These are phyloP conservation scores for Kazachstania bromeliacearum DNA, from an alignment of 805 yeast species.

Conservation along the genomic window DNA sequence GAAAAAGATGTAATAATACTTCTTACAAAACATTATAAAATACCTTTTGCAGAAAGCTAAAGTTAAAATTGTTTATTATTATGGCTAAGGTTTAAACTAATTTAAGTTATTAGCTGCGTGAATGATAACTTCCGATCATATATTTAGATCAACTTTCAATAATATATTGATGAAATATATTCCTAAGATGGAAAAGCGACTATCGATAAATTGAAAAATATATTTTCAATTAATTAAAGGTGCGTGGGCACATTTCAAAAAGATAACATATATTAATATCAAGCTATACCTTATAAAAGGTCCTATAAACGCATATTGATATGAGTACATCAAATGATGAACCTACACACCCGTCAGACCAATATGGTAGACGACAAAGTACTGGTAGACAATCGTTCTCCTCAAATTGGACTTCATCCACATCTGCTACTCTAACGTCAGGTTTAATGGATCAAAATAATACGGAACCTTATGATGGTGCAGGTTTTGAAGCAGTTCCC, in stretches of 20 bases:
- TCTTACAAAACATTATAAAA: too few species aligned
- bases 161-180: neutral
- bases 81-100: neutral
- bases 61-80: too few species aligned
- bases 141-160: too few species aligned
- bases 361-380: conserved; percentile 1
- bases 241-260: neutral
- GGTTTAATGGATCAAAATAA: conserved; percentile 45
- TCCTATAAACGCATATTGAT: too few species aligned
- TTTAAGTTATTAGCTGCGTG: neutral
- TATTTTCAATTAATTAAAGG: neutral
- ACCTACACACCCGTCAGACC: neutral
- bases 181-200: neutral
- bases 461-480: conserved; percentile 69
- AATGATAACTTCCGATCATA: too few species aligned
- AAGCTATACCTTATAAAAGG: too few species aligned
- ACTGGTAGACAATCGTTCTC: conserved; percentile 23
- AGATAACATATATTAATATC: neutral
- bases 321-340: neutral
- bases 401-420: conserved; percentile 27
- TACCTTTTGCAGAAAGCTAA: too few species aligned
- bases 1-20: too few species aligned
- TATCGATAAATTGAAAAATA: neutral
- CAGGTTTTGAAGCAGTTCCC: conserved; percentile 65
- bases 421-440: conserved; percentile 25